Conservation (phyloP, 2,329 filamentous ascomycete species). For the Xylariales sp. region DNA sequence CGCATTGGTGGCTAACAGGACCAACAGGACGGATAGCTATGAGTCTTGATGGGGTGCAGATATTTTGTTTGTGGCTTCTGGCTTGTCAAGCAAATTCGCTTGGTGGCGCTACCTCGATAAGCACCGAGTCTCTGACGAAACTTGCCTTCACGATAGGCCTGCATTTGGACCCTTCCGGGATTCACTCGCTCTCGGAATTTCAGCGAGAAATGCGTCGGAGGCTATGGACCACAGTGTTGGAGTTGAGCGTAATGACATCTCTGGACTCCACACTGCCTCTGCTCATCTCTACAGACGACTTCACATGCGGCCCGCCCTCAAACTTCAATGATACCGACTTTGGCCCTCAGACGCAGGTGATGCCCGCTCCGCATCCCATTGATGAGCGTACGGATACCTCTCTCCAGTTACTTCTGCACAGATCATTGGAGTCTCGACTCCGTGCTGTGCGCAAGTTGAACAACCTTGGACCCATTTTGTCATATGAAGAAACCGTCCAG, state of each 20-base stretch:
- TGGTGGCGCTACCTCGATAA: conserved; percentile 18
- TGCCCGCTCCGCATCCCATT: neutral
- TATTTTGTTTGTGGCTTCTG: conserved; percentile 18
- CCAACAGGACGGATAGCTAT: conserved; percentile 17
- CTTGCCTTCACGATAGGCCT: conserved; percentile 24
- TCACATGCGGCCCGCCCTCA: conserved; percentile 11
- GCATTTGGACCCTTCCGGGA: conserved; percentile 19
- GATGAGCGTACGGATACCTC: conserved; percentile 14
- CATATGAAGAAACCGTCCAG: conserved; percentile 12
- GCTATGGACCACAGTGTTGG: conserved; percentile 23
- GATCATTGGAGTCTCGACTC: conserved; percentile 15
- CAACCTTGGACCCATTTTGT: conserved; percentile 5
- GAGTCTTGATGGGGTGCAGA: conserved; percentile 19
- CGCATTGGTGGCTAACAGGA: conserved; percentile 22
- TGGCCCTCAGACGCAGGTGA: neutral
- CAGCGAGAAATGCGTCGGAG: conserved; percentile 21
- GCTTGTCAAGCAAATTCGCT: conserved; percentile 18
- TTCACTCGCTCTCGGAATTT: conserved; percentile 13
- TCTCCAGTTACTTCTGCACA: conserved; percentile 15
- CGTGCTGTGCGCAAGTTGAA: conserved; percentile 16
- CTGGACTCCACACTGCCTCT: conserved; percentile 18
- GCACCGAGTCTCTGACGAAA: conserved; percentile 22
- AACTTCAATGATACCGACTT: conserved; percentile 16
- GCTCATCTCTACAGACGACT: conserved; percentile 11
- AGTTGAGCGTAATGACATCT: conserved; percentile 16